These are phyloP conservation scores for Saksenaea oblongispora DNA, from an alignment of 371 early-diverging fungal species.

Conservation along the genomic window DNA sequence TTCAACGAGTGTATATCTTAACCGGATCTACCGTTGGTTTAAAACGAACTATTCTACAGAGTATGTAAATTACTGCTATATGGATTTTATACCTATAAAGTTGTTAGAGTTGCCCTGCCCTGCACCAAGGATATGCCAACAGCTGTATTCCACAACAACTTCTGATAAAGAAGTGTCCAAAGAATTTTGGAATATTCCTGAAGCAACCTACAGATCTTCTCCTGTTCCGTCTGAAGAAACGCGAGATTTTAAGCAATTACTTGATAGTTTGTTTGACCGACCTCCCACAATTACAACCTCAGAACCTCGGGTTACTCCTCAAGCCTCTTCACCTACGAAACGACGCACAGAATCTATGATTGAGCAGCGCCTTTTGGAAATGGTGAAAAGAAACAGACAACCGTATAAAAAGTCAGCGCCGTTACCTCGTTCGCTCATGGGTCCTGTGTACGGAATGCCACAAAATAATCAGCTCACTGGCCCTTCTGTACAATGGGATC, in stretches of 20 bases:
- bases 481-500: background rate
- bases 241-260: background rate
- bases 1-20: too few species aligned
- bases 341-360: conserved; percentile 15
- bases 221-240: background rate
- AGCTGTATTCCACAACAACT: background rate
- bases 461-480: background rate
- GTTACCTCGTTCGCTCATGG: conserved; percentile 18
- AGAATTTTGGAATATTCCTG: background rate
- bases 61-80: too few species aligned
- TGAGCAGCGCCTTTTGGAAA: conserved; percentile 28
- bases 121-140: too few species aligned
- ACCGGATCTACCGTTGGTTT: too few species aligned
- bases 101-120: too few species aligned
- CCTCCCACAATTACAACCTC: background rate
- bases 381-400: conserved; percentile 13
- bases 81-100: too few species aligned
- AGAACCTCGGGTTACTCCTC: background rate
- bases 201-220: background rate
- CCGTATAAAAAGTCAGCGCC: conserved; percentile 24
- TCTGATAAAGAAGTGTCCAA: background rate
- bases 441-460: conserved; percentile 12
- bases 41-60: too few species aligned
- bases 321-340: background rate
- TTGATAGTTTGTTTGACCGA: background rate